Base-by-base conservation (phyloP, 73 alveolate genomes). In the Paramecium pentaurelia region DNA sequence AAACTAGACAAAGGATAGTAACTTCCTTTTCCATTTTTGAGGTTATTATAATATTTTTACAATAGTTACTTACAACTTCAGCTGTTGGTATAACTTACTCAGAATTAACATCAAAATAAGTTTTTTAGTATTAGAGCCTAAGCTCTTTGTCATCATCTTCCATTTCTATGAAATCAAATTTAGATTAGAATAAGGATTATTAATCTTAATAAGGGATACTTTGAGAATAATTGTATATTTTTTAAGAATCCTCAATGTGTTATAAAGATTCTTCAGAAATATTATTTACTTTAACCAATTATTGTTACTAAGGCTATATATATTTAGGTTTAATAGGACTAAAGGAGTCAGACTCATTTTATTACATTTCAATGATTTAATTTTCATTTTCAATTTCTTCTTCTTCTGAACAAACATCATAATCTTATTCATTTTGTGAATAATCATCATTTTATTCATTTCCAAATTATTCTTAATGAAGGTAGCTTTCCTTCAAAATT, bases 1-100 rank as follows among this genome's bases (percentile, higher is more conserved):
- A 99, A 47, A 98, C 98, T 44, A 99, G 92, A 80, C 99, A 95
- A 71, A 98, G 88, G 10, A 98, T 95, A 20, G 99, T 97, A 47
- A 97, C 97, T 92, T 98, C 99, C 93, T 97, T 97, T 86, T 98
- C 99, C 99, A 98, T 96, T 88, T 98, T 95, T 22, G 98, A 97
- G 1, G 98, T 93, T n/a, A 97, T 95, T 28, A 97, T 95, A 47
- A 98, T 97, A 92, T 98, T 97, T 85, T 98, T 98, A 92, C 98
- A 95, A 85, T 96, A 98, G 87, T 98, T 98, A 92, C 97, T 96
- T 22, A 98, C 88, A 27, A 94, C 96, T 85, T 93, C 97, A 34
- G 91, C 68, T 16, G 96, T 71, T 20, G 99, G 99, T 64, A 58
- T 89, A 51, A 71, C 91, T 71, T 45, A 47, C 40, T 89, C 88